Evolutionary conservation across 495 filamentous ascomycete genomes (phyloP), one percentile per base, ranked within the genome.

Genomic region (Bacidia rubella): DNA sequence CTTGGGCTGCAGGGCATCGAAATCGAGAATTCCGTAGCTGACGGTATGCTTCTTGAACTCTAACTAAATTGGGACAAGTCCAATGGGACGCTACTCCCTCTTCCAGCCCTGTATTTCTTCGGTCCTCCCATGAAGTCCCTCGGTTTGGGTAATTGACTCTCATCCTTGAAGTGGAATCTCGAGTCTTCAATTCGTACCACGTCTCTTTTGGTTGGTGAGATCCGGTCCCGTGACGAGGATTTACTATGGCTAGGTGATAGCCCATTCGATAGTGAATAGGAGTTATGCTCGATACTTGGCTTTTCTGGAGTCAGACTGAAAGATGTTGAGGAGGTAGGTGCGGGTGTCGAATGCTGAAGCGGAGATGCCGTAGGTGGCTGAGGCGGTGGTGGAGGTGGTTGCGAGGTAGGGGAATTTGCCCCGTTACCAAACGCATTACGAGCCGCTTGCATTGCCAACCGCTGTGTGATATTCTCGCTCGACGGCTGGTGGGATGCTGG

Each of bases 61-160:
- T 48, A 62, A 29, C 50, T 49, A 32, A 60, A 56, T 24, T 53
- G 53, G 41, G 52, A 58, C 40, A 98, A 68, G 70, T 98, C 86
- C 61, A 97, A 73, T 39, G 92, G 92, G 39, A 98, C 88, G 70
- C 85, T 95, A 67, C 87, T 95, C 21, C 87, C 90, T 63, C 90
- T 76, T 9, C 92, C 92, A 23, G 90, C 92, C 39, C 90, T 74
- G 68, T 98, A 98, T 59, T 79, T 76, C 62, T 85, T 86, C 29
- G 70, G 65, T 25, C 73, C 79, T 2, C 86, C 85, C 7, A 70
- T 64, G 62, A 92, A 96, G 2, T 80, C 78, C 53, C 90, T 74
- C 41, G 92, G 90, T 60, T 86, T 90, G 1, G 92, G 89, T 19
- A 98, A 71, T 56, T 86, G 74, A 29, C 76, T 78, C 52, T 97